Evolutionary conservation across 1,284 basidiomycete species (phyloP).

Genomic region (Peniophora sp.): DNA sequence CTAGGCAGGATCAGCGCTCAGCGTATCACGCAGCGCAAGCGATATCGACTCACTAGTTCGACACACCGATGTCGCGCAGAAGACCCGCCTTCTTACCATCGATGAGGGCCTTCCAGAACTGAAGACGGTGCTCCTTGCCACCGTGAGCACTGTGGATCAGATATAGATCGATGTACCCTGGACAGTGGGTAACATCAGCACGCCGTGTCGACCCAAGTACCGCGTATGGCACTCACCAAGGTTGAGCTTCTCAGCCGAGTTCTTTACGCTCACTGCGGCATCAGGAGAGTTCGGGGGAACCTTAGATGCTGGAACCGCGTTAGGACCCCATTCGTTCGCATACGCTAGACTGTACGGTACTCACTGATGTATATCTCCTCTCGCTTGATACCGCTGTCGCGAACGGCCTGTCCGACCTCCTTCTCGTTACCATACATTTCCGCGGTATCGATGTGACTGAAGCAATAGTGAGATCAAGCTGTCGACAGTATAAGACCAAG

Average conservation of each 20-base stretch:
- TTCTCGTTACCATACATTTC: conserved; percentile 47
- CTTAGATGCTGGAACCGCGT: conserved; percentile 33
- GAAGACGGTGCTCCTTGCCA: conserved; percentile 30
- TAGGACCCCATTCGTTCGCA: not conserved
- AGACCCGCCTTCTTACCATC: conserved; percentile 37
- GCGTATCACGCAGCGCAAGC: not conserved
- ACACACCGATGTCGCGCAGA: conserved; percentile 45
- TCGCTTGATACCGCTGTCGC: conserved; percentile 29
- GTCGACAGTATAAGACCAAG: not conserved
- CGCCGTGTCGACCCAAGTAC: not conserved
- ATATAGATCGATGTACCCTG: conserved; percentile 46
- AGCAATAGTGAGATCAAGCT: too few species aligned
- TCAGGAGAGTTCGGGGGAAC: conserved; percentile 27
- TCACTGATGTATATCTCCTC: conserved; percentile 41
- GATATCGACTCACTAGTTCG: conserved; percentile 36
- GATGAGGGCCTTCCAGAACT: conserved; percentile 33
- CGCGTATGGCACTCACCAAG: conserved; percentile 20
- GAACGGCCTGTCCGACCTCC: conserved; percentile 37
- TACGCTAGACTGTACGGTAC: conserved; percentile 10
- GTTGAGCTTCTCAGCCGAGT: conserved; percentile 32
- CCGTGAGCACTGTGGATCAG: conserved; percentile 43
- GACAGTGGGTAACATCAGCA: not conserved
- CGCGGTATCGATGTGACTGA: conserved; percentile 37
- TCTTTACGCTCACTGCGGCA: conserved; percentile 24
- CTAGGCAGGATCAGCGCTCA: too few species aligned